These are phyloP conservation scores for Botrytis deweyae DNA, from an alignment of 2,329 filamentous ascomycete genomes.

Conservation along the genomic window DNA sequence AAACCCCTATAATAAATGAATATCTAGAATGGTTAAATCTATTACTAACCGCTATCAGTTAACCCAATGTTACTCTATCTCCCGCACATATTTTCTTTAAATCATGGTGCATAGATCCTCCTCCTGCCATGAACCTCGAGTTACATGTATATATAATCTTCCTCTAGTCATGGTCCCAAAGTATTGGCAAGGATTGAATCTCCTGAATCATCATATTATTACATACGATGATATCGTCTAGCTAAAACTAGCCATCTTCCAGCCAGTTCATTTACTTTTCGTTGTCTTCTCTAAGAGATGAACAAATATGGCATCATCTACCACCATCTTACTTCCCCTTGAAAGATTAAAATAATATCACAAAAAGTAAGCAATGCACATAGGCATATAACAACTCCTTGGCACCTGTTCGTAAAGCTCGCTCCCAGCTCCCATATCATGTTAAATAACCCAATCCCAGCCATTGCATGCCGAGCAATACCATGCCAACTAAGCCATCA, in stretches of 20 bases:
- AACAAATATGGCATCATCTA: constrained; percentile 12
- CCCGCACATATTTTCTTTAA: neutral
- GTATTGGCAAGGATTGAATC: neutral
- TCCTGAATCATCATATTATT: constrained; percentile 5
- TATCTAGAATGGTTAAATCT: neutral
- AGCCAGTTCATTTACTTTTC: neutral
- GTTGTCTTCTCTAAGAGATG: constrained; percentile 3
- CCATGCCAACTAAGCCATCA: constrained; percentile 17
- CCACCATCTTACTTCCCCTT: neutral
- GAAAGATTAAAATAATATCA: constrained; percentile 19
- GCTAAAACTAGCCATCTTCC: constrained; percentile 1
- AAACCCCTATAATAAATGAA: neutral
- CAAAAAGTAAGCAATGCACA: constrained; percentile 13
- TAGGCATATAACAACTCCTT: constrained; percentile 18
- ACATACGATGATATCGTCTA: neutral
- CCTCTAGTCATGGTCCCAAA: neutral
- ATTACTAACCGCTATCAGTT: neutral
- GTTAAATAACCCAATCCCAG: constrained; percentile 17
- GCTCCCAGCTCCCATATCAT: constrained; percentile 13
- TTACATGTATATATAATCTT: neutral
- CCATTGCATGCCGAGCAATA: constrained; percentile 18
- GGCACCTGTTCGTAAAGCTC: constrained; percentile 19
- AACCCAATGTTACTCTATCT: neutral
- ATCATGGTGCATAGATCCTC: neutral
- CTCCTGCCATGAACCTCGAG: neutral